A percentile compares a stretch with the other conserved stretches of the same genome.
Evolutionary conservation across 2,329 filamentous ascomycete genomes (phyloP).

Genomic region (Fusarium luffae): DNA sequence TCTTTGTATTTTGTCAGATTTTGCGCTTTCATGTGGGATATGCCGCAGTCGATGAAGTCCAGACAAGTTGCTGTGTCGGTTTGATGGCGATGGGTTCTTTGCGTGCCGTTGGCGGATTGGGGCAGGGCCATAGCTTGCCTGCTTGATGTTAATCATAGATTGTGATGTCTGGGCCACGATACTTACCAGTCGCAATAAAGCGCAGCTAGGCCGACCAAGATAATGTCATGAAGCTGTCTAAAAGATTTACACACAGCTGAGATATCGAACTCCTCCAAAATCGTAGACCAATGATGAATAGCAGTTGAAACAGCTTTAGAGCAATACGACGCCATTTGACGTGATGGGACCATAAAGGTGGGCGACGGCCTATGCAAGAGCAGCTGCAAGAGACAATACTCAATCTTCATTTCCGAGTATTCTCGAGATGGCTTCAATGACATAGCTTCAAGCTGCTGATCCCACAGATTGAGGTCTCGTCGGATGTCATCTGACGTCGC

Average conservation of each 20-base stretch:
- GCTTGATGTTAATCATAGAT: too few species aligned
- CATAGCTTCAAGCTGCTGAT: not conserved
- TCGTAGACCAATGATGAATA: not conserved
- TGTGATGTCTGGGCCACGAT: too few species aligned
- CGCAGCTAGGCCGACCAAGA: not conserved
- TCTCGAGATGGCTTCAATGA: not conserved
- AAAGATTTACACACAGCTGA: not conserved
- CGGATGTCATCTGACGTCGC: not conserved
- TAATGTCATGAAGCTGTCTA: constrained; percentile 3
- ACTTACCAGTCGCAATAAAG: constrained; percentile 11
- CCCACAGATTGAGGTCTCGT: constrained; percentile 1
- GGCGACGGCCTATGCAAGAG: not conserved
- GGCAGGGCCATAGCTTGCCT: not conserved
- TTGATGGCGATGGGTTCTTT: not conserved
- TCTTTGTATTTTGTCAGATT: not conserved
- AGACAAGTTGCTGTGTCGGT: not conserved
- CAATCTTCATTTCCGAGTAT: constrained; percentile 3
- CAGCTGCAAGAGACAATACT: constrained; percentile 2
- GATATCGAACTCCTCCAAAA: not conserved
- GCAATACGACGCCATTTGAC: not conserved
- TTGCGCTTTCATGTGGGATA: rapidly evolving
- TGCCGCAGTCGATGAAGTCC: rapidly evolving
- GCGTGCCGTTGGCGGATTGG: rapidly evolving
- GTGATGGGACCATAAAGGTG: not conserved
- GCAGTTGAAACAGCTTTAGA: not conserved